Evolutionary conservation across 2,329 filamentous ascomycete species (phyloP), one percentile per base, ranked within the genome.

Genomic region (Cordyceps farinosa): DNA sequence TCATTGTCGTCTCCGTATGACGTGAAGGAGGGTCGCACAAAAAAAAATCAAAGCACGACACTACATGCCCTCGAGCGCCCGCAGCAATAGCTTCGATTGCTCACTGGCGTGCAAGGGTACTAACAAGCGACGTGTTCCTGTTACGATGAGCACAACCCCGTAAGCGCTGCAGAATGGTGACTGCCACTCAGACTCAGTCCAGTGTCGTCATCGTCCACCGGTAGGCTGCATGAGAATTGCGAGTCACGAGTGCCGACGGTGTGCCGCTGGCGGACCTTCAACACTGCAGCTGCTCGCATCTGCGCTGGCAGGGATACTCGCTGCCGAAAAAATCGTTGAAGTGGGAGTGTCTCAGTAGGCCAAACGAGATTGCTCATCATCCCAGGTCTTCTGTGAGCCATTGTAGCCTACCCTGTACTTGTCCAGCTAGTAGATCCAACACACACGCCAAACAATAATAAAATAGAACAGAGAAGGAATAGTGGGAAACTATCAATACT

Each of bases 361-460:
- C 27, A 48, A 29, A 22, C 45, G 11, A 15, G 10, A 8, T 29
- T 47, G 27, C 45, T 48, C 27, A 6, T 64, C 74, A 30, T 67
- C 71, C 74, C 53, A 66, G 76, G 66, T 72, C 73, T 40, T 72
- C 22, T 22, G 22, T 72, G 34, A 7, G 11, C 2, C 44, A 22
- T 47, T 8, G 7, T 29, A 6, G 44, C 45, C 15, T 48, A 48
- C 45, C 45, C 45, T 48, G 45, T 9, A 48, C 45, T 15, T 40
- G 38, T 15, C 11, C 22, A 22, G 22, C 22, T 22, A 22, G 22
- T 22, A 22, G 22, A 22, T 22, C 22, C 22, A 22, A 22, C 22
- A 22, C 22, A 22, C 22, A 22, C 22, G 22, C 22, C 22, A 22
- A 22, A 22, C 22, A 22, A 22, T 22, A 22, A 22, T 22, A 22